Evolutionary conservation across 805 yeast species (phyloP).

Genomic region (Sungouiozyma intestinalis): DNA sequence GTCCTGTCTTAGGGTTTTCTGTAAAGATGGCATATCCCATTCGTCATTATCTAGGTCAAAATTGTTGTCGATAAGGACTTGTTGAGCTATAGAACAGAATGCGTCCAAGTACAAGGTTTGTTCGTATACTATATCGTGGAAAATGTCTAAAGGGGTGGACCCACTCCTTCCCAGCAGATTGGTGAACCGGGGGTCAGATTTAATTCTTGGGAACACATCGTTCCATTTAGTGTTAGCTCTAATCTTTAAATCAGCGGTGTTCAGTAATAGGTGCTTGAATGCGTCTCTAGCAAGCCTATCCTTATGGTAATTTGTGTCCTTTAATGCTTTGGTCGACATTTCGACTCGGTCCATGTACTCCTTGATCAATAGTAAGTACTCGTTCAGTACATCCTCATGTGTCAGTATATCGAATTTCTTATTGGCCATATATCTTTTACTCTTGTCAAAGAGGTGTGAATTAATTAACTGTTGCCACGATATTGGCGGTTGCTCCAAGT

Average conservation of each 20-base stretch:
- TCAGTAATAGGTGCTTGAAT: slow-evolving; percentile 38
- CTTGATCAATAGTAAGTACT: slow-evolving; percentile 28
- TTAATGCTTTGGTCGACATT: slow-evolving; percentile 14
- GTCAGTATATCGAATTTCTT: slow-evolving; percentile 42
- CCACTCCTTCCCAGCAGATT: slow-evolving; percentile 66
- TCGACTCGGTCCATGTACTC: slow-evolving; percentile 17
- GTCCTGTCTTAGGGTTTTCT: slow-evolving; percentile 11
- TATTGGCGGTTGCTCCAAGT: slow-evolving; percentile 8
- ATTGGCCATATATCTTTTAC: slow-evolving; percentile 47
- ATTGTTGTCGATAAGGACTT: slow-evolving; percentile 33
- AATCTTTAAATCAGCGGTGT: slow-evolving; percentile 17
- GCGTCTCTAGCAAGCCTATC: slow-evolving; percentile 61
- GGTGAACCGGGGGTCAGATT: slow-evolving; percentile 46
- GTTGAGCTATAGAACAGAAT: slow-evolving; percentile 49
- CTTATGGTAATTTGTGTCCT: slow-evolving; percentile 36
- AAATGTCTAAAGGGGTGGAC: slow-evolving; percentile 65
- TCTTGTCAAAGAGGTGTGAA: slow-evolving; percentile 30
- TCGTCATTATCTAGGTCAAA: slow-evolving; percentile 17
- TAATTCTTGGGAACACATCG: slow-evolving; percentile 41
- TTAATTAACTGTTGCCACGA: slow-evolving; percentile 19
- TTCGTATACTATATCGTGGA: slow-evolving; percentile 63
- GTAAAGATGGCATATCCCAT: slow-evolving; percentile 7
- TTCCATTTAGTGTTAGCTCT: slow-evolving; percentile 49
- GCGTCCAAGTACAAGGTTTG: slow-evolving; percentile 45
- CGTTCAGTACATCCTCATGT: slow-evolving; percentile 48